Evolutionary conservation across 176 grass and related monocot species (phyloP).

Genomic region (Carex kokanica): DNA sequence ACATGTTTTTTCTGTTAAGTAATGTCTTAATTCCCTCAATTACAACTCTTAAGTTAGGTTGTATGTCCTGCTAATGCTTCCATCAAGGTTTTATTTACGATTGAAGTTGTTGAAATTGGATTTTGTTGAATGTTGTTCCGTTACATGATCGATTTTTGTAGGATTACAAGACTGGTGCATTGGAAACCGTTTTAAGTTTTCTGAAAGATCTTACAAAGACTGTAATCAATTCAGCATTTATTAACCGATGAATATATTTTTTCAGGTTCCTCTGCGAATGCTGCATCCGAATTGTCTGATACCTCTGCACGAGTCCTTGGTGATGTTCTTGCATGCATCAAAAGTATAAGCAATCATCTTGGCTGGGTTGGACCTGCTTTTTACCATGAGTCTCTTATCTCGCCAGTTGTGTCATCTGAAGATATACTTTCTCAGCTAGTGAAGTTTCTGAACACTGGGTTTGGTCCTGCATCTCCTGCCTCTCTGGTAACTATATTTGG

Average conservation of each 20-base stretch:
- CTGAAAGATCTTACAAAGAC: background rate
- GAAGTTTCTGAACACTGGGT: constrained; percentile 71
- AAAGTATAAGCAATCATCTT: constrained; percentile 67
- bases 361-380: constrained; percentile 69
- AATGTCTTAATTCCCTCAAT: background rate
- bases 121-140: background rate
- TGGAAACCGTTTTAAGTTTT: background rate
- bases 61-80: background rate
- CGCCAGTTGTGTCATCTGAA: constrained; percentile 54
- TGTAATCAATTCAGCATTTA: background rate
- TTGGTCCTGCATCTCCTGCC: constrained; percentile 47
- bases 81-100: background rate
- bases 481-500: constrained; percentile 67
- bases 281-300: constrained; percentile 33
- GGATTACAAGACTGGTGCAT: constrained; percentile 7
- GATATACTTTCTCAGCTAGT: constrained; percentile 76
- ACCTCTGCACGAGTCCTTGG: constrained; percentile 42
- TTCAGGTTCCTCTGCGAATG: constrained; percentile 73
- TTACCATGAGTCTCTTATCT: constrained; percentile 83
- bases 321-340: constrained; percentile 92
- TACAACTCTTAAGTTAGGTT: background rate
- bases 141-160: background rate
- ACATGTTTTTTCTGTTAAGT: background rate
- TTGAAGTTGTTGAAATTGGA: background rate
- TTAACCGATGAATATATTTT: constrained; percentile 22